These are phyloP conservation scores for Globisporangium echinulatum DNA, from an alignment of 352 stramenopile species.

Conservation along the genomic window DNA sequence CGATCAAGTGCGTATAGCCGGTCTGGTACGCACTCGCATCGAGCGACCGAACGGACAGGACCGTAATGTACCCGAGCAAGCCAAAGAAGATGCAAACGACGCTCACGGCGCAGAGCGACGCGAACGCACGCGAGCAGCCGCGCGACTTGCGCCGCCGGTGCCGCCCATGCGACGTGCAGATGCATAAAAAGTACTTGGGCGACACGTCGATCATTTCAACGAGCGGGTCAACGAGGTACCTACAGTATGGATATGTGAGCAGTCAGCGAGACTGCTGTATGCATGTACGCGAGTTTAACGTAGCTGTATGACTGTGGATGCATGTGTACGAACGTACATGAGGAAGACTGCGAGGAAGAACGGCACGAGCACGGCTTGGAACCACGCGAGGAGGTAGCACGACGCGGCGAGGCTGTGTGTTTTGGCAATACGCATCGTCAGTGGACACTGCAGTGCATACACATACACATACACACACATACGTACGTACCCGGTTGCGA, in stretches of 20 bases:
- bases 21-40: conserved; percentile 79
- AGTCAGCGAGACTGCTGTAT: neutral
- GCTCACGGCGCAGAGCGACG: conserved; percentile 75
- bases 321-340: conserved; percentile 38
- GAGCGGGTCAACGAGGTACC: conserved; percentile 80
- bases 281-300: too few species aligned
- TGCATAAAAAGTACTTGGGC: conserved; percentile 79
- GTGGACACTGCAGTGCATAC: neutral
- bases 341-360: conserved; percentile 88
- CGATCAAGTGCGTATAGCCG: conserved; percentile 71
- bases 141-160: conserved; percentile 69
- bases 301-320: neutral
- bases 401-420: conserved; percentile 47
- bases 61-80: conserved; percentile 82
- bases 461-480: neutral
- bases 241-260: conserved; percentile 7
- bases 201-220: conserved; percentile 87
- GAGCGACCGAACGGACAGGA: conserved; percentile 79
- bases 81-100: conserved; percentile 85
- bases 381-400: conserved; percentile 82
- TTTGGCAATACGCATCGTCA: too few species aligned
- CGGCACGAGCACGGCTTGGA: conserved; percentile 77
- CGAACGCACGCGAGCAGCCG: conserved; percentile 77
- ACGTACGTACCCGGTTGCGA: conserved; percentile 61
- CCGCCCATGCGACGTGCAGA: conserved; percentile 74